Conservation (phyloP, 495 filamentous ascomycete species). For the Penicillium salamii region DNA sequence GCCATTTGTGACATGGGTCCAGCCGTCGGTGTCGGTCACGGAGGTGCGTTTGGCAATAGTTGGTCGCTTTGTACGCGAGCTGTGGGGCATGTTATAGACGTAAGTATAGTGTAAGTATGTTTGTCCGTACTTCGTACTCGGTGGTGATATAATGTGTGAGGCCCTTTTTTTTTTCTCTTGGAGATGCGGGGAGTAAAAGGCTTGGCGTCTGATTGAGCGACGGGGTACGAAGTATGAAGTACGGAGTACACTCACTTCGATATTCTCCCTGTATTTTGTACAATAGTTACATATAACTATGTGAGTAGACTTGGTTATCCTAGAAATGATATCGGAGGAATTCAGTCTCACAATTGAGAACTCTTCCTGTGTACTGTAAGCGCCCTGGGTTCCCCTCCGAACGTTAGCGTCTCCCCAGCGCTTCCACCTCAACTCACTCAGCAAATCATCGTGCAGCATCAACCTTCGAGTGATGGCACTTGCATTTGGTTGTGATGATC, state of each 20-base stretch:
- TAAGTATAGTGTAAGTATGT: background rate
- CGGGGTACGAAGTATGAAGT: too few species aligned
- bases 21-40: constrained; percentile 50
- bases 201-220: constrained; percentile 6
- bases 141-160: background rate
- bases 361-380: background rate
- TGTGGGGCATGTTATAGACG: constrained; percentile 44
- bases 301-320: too few species aligned
- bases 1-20: constrained; percentile 52
- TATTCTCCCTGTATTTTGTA: too few species aligned
- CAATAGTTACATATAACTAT: too few species aligned
- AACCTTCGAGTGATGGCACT: constrained; percentile 10
- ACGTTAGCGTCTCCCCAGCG: constrained; percentile 9
- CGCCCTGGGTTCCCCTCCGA: constrained; percentile 2
- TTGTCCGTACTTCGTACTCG: too few species aligned
- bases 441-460: constrained; percentile 9
- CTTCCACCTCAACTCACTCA: constrained; percentile 3
- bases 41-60: constrained; percentile 40
- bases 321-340: too few species aligned
- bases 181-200: constrained; percentile 5
- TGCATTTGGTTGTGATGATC: constrained; percentile 11
- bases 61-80: constrained; percentile 38
- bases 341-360: background rate
- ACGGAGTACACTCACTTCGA: too few species aligned
- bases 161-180: constrained; percentile 5